phyloP scores from a whole-genome alignment of 2,329 filamentous ascomycete species.

The Thermoascus crustaceus region DNA sequence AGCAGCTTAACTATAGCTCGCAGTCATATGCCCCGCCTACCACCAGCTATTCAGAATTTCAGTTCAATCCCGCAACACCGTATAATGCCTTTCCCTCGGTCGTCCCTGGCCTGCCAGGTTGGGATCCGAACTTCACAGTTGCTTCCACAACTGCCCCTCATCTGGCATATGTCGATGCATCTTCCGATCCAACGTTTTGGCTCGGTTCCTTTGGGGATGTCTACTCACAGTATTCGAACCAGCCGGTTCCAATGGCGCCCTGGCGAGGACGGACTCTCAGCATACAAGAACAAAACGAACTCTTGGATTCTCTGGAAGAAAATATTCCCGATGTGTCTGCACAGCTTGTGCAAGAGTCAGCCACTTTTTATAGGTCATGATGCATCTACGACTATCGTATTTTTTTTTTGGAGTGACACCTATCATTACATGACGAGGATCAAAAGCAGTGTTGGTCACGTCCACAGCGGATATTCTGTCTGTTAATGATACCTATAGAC shows the following conservation, averaged over 20 bases:
- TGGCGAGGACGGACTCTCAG: conserved; percentile 60
- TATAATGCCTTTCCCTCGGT: conserved; percentile 34
- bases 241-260: conserved; percentile 37
- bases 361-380: conserved; percentile 34
- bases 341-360: conserved; percentile 31
- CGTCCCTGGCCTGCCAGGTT: conserved; percentile 32
- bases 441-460: too few species aligned
- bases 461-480: too few species aligned
- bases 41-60: conserved; percentile 17
- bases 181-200: conserved; percentile 35
- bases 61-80: conserved; percentile 30
- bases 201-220: conserved; percentile 37
- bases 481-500: too few species aligned
- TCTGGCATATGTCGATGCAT: conserved; percentile 27
- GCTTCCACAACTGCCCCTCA: conserved; percentile 29
- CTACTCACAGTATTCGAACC: conserved; percentile 41
- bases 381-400: too few species aligned
- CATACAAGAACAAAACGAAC: conserved; percentile 71
- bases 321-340: conserved; percentile 42
- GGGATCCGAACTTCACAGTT: conserved; percentile 33
- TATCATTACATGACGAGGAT: too few species aligned
- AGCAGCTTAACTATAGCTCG: conserved; percentile 11
- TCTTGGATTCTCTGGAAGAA: conserved; percentile 68
- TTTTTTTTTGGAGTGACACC: too few species aligned
- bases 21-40: conserved; percentile 14